Base-by-base conservation (phyloP, 495 filamentous ascomycete species). In the Astrothelium subdiscretum region DNA sequence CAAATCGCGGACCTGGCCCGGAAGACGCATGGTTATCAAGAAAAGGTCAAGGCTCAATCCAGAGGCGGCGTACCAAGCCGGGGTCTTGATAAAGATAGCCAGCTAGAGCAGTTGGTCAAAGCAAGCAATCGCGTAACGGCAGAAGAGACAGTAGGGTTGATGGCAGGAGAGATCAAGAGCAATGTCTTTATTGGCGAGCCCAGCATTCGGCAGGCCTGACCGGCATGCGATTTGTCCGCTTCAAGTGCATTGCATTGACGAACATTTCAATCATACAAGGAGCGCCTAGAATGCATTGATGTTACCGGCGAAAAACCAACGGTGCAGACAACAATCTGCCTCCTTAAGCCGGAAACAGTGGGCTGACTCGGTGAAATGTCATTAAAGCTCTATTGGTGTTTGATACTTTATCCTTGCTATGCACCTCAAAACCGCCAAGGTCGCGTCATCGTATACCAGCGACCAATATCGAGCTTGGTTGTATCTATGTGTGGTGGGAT, bases 1-100 rank as follows among this genome's bases (percentile, higher is more conserved):
- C 92, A 96, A 74, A 96, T 99, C 76, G 74, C 83, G 57, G 95
- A 99, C 75, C 77, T 97, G 58, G 86, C 85, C 42, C 80, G 83
- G 59, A 96, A 96, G 74, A 83, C 95, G 66, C 63, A 58, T 18
- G 42, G 59, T 6, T 43, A 20, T 24, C 62, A 60, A 26, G 48
- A 26, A 42, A 63, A 40, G 59, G 65, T 26, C 40, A 67, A 29
- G 67, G 62, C 58, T 61, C 27, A 63, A 77, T 75, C 59, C 69
- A 64, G 66, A 68, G 63, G 35, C 44, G 60, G 60, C 62, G 63
- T 31, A 63, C 51, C 62, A 32, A 58, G 15, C 26, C 32, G 48
- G 60, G 59, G 18, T 26, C 63, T 29, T 62, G 64, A 64, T 31
- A 78, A 80, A 10, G 88, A 91, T 59, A 76, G 77, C 44, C 83